Evolutionary conservation across 345 rosid species (phyloP), one percentile per base, ranked within the genome.

Genomic region (Iberis pinnata): DNA sequence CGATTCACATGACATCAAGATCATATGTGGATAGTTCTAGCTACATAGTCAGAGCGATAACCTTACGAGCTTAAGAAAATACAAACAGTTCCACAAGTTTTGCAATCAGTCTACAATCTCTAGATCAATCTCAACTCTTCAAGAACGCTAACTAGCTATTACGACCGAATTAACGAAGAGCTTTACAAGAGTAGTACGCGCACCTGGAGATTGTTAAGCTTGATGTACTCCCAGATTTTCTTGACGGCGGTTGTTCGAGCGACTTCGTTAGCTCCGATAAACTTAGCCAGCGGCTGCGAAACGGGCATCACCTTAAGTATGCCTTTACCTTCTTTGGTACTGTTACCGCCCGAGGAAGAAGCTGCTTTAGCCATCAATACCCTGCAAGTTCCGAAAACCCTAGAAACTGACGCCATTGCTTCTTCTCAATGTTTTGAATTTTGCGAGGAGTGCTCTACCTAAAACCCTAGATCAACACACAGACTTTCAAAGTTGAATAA

Each of bases 161-260:
- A n/a, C n/a, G n/a, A n/a, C 1, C 47, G 15, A 8, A 18, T 42
- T 18, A 24, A 36, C 22, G 17, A 29, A 29, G 10, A 25, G 22
- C 29, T 17, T 4, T 16, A 29, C 8, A 11, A 12, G 9, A 27
- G 32, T 5, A 27, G 11, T 9, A 32, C 18, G 8, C 13, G 15
- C 2, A 76, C 81, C 84, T 79, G 81, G 33, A 79, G 77, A 12
- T 70, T 67, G 45, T 72, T 44, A 7, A 39, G 68, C 67, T 72
- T 76, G 69, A 79, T 70, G 35, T 74, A 51, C 4, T 48, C 64
- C 84, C 84, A 79, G 44, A 79, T 56, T 70, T 67, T 70, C 62
- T 79, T 76, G 12, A 69, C 70, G 10, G 73, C 79, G 1, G 64
- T 69, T 3, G 71, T 38, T 0, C 84, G 77, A 56, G 84, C 67